Conservation (phyloP, 208 protist species). For the Crithidia sp. region DNA sequence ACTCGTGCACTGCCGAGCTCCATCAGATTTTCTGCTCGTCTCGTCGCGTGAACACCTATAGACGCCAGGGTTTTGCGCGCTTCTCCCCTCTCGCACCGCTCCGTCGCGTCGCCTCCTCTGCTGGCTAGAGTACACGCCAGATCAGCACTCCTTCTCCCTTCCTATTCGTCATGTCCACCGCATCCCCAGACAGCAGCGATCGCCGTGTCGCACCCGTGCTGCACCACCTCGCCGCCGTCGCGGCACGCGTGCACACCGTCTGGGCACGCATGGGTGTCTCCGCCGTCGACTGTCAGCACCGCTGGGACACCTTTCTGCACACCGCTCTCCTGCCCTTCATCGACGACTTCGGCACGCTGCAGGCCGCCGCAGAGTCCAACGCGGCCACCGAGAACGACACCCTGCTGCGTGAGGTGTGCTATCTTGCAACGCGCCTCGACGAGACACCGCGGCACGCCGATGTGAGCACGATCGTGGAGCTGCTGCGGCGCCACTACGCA, state of each 20-base stretch:
- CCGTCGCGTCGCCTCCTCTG: no score
- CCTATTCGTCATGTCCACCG: no score
- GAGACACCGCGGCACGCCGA: slow-evolving; percentile 45
- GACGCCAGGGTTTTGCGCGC: no score
- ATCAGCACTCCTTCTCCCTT: no score
- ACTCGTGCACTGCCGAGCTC: no score
- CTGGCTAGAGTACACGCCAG: no score
- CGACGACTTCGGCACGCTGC: slow-evolving; percentile 45
- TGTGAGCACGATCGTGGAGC: slow-evolving; percentile 30
- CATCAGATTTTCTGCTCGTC: no score
- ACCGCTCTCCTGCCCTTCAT: slow-evolving; percentile 49
- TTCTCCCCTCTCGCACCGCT: no score
- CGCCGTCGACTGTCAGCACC: slow-evolving; percentile 34
- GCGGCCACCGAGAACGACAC: slow-evolving; percentile 56
- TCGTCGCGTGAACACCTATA: no score
- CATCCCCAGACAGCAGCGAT: background rate
- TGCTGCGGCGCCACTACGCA: slow-evolving; percentile 22
- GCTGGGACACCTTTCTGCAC: slow-evolving; percentile 50
- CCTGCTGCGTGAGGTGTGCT: slow-evolving; percentile 58
- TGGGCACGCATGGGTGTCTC: slow-evolving; percentile 63
- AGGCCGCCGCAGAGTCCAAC: slow-evolving; percentile 53
- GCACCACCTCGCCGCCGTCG: slow-evolving; percentile 22
- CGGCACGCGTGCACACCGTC: slow-evolving; percentile 26
- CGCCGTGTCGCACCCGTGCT: slow-evolving; percentile 25
- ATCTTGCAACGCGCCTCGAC: slow-evolving; percentile 48